Evolutionary conservation across 2,329 filamentous ascomycete genomes (phyloP), one percentile per base, ranked within the genome.

Genomic region (Pseudohalonectria lignicola): DNA sequence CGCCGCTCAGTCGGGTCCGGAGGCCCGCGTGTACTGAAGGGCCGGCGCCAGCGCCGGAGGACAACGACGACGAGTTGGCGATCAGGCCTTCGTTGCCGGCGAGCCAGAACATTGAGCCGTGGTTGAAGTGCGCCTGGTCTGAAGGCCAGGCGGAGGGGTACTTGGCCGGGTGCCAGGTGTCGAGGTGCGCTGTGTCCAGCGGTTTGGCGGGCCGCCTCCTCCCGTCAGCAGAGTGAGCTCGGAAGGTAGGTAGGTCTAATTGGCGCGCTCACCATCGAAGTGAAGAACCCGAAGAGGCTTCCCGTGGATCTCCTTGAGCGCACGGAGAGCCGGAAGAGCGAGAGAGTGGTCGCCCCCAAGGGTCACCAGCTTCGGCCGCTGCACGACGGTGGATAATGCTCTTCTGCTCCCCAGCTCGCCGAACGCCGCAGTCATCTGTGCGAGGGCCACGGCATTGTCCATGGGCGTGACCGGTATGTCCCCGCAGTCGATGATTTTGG

Each of bases 81-180:
- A 94, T 79, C 19, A 94, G 63, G 0, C 84, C 85, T 56, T 94
- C 87, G 21, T 79, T 77, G 35, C 79, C 79, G 5, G 87, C 87
- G 47, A 90, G 73, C 82, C 86, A 90, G 68, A 94, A 94, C 79
- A 94, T 92, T 47, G 76, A 85, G 4, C 88, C 87, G 58, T 94
- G 87, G 52, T 80, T 94, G 64, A 93, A 92, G 48, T 80, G 74
- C 2, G 76, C 71, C 56, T 86, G 82, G 42, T 76, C 70, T 3
- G 70, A 72, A 3, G 53, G 51, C 87, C 87, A 94, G 39, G 79
- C 76, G 13, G 73, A 79, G 0, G 85, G 83, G 58, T 93, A 94
- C 48, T 85, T 81, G 18, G 69, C 73, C 2, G 86, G 84, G 54
- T 90, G 79, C 85, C 86, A 92, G 3, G 86, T 92, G 54, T 92